phyloP scores from a whole-genome alignment of 1,284 basidiomycete genomes.

The Malassezia nana region DNA sequence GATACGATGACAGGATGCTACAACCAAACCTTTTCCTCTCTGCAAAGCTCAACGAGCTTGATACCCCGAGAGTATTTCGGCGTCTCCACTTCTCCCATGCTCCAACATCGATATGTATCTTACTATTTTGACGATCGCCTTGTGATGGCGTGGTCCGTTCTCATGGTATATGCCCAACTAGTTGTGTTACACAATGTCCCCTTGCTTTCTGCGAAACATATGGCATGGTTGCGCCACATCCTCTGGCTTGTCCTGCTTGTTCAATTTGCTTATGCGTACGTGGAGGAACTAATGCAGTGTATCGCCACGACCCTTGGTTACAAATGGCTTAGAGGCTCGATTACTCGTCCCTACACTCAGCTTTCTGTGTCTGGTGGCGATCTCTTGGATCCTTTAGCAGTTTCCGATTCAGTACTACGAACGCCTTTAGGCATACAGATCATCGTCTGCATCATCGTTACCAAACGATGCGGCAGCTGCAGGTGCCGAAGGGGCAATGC shows the following conservation, averaged over 20 bases:
- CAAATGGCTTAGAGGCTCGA: neutral
- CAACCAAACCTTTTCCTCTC: neutral
- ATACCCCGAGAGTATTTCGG: neutral
- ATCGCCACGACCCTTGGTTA: neutral
- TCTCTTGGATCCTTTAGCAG: neutral
- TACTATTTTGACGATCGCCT: neutral
- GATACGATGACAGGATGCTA: neutral
- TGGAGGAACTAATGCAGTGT: neutral
- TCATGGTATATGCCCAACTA: neutral
- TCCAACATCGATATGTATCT: no score
- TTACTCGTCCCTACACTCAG: neutral
- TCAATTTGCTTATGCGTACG: neutral
- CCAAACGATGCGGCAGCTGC: slow-evolving; percentile 65
- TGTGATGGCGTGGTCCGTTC: neutral
- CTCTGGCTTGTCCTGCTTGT: neutral
- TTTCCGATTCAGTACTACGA: neutral
- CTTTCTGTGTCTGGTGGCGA: neutral
- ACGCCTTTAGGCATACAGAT: slow-evolving; percentile 60
- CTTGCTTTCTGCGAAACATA: neutral
- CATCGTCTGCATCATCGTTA: slow-evolving; percentile 72
- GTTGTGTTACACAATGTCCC: neutral
- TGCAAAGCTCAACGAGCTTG: neutral
- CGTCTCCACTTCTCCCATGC: neutral
- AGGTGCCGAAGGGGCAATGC: slow-evolving; percentile 48
- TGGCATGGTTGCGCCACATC: neutral